These are phyloP conservation scores for Kodamaea derodonti DNA, from an alignment of 1,139 yeast genomes.

Conservation along the genomic window DNA sequence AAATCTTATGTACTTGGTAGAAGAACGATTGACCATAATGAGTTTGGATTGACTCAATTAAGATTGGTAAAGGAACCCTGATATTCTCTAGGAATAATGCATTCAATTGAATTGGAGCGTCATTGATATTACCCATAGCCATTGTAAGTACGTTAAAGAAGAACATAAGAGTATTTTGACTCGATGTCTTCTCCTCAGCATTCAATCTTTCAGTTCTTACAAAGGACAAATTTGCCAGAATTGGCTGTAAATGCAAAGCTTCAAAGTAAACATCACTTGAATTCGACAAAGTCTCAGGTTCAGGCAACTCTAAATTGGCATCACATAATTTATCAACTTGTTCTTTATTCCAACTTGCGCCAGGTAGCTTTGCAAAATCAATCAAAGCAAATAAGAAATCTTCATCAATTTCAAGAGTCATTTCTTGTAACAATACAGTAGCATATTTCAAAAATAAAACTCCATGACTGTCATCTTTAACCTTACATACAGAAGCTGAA, in stretches of 20 bases:
- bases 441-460: constrained; percentile 89
- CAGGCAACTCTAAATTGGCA: constrained; percentile 61
- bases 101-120: constrained; percentile 89
- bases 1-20: constrained; percentile 85
- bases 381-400: constrained; percentile 81
- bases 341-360: constrained; percentile 62
- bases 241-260: constrained; percentile 87
- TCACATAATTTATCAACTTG: constrained; percentile 59
- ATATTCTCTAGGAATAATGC: constrained; percentile 86
- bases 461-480: constrained; percentile 88
- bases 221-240: constrained; percentile 84
- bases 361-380: constrained; percentile 71
- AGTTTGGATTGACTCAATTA: constrained; percentile 67
- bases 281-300: constrained; percentile 57
- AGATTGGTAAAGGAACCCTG: constrained; percentile 75
- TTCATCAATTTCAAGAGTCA: constrained; percentile 91
- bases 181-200: constrained; percentile 49
- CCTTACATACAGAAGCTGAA: constrained; percentile 77
- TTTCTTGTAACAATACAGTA: constrained; percentile 80
- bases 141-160: constrained; percentile 84
- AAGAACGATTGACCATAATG: constrained; percentile 93
- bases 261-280: constrained; percentile 86
- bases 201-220: constrained; percentile 83
- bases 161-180: constrained; percentile 67
- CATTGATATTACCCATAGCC: constrained; percentile 97